Evolutionary conservation across 1,284 basidiomycete species (phyloP).

Genomic region (Ganoderma meredithae): DNA sequence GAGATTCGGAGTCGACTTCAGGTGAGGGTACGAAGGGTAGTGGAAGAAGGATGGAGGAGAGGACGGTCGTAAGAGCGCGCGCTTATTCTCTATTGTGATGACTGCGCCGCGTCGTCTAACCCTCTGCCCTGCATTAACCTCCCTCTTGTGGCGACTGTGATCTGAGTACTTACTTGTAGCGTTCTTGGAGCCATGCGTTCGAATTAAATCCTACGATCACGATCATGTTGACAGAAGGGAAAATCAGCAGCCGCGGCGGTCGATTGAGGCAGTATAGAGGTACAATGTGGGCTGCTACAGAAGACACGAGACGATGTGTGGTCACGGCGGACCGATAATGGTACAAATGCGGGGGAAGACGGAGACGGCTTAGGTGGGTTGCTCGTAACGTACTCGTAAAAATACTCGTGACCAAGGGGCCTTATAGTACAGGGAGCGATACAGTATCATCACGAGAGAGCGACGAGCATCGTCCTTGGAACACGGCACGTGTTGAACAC

Average conservation of each 20-base stretch:
- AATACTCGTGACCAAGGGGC: neutral
- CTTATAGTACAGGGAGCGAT: neutral
- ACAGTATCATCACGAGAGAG: slow-evolving; percentile 1
- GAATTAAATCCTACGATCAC: neutral
- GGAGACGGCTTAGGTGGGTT: neutral
- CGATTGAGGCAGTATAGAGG: neutral
- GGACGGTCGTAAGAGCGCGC: neutral
- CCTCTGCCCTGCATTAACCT: neutral
- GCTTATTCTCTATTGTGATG: neutral
- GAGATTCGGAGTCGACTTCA: neutral
- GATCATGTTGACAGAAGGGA: neutral
- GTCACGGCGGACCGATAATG: neutral
- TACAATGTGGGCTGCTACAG: neutral
- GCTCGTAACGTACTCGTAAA: neutral
- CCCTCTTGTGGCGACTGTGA: too few relatives aligned
- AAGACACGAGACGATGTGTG: neutral
- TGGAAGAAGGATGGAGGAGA: neutral
- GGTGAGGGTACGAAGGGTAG: neutral
- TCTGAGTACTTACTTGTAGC: too few relatives aligned
- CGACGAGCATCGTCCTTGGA: neutral
- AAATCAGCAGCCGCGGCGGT: neutral
- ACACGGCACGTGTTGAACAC: neutral
- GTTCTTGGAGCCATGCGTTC: neutral
- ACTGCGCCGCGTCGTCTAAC: neutral
- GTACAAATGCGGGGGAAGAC: neutral